These are phyloP conservation scores for Hypoxylon fuscum DNA, from an alignment of 495 filamentous ascomycete species.

Conservation along the genomic window DNA sequence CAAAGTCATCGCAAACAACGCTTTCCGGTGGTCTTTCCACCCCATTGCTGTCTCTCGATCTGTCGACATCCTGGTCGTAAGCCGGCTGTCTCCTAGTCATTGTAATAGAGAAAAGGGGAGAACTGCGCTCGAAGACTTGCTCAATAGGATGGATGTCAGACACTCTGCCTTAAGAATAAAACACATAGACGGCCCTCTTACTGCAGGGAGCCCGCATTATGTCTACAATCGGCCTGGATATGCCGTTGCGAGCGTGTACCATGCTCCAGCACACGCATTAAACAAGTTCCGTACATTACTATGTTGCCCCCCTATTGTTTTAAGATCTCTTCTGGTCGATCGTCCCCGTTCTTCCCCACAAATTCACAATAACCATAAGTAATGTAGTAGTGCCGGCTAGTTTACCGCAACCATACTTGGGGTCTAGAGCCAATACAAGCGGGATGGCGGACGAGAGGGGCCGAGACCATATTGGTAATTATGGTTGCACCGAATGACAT, in stretches of 20 bases:
- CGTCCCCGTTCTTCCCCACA: slow-evolving; percentile 22
- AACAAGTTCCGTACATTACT: slow-evolving; percentile 7
- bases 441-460: slow-evolving; percentile 26
- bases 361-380: slow-evolving; percentile 17
- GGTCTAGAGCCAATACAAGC: not conserved
- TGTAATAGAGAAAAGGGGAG: not conserved
- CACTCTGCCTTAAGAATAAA: slow-evolving; percentile 17
- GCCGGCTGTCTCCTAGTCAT: not conserved
- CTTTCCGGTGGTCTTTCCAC: slow-evolving; percentile 51
- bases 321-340: slow-evolving; percentile 3
- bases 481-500: slow-evolving; percentile 11
- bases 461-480: slow-evolving; percentile 23
- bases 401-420: slow-evolving; percentile 29
- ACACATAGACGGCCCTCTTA: slow-evolving; percentile 1
- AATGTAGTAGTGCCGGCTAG: slow-evolving; percentile 31
- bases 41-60: slow-evolving; percentile 35
- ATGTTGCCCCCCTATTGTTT: slow-evolving; percentile 11
- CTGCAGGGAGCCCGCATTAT: slow-evolving; percentile 9
- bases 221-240: slow-evolving; percentile 13
- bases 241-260: slow-evolving; percentile 16
- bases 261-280: slow-evolving; percentile 9
- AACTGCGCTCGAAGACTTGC: not conserved
- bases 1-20: slow-evolving; percentile 54
- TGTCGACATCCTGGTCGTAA: slow-evolving; percentile 32
- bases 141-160: not conserved